Evolutionary conservation across 2,329 filamentous ascomycete genomes (phyloP).

Genomic region (Colletotrichum aenigma): DNA sequence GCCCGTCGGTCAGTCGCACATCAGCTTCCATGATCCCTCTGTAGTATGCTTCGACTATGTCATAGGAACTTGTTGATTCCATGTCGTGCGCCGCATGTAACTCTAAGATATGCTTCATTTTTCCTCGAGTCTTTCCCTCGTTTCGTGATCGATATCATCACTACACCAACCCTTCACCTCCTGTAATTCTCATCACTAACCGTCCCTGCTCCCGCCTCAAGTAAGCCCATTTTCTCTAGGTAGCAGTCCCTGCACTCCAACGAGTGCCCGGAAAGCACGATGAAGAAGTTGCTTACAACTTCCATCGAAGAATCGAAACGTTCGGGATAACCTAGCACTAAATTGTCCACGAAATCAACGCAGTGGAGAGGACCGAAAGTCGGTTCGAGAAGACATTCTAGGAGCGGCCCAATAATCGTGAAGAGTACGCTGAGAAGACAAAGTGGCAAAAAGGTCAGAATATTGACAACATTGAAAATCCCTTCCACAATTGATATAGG

Average conservation of each 20-base stretch:
- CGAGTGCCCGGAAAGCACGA: neutral
- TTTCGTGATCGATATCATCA: neutral
- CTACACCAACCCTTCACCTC: fast-evolving
- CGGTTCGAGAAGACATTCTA: neutral
- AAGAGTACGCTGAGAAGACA: neutral
- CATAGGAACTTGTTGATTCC: neutral
- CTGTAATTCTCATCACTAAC: neutral
- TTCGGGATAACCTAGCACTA: neutral
- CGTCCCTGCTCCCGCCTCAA: neutral
- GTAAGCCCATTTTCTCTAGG: neutral
- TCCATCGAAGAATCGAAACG: neutral
- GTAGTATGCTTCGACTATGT: neutral
- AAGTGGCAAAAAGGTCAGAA: neutral
- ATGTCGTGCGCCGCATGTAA: neutral
- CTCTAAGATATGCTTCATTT: neutral
- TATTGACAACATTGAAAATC: neutral
- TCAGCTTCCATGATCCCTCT: neutral
- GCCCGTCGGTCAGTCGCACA: neutral
- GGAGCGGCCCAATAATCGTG: fast-evolving
- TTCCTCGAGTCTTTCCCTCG: neutral
- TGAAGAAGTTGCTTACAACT: neutral
- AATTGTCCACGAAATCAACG: fast-evolving
- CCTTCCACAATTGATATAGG: neutral
- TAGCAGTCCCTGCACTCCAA: neutral
- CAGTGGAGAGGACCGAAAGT: neutral